Conservation (phyloP, 768 basidiomycete species). For the Lactarius indigo region DNA sequence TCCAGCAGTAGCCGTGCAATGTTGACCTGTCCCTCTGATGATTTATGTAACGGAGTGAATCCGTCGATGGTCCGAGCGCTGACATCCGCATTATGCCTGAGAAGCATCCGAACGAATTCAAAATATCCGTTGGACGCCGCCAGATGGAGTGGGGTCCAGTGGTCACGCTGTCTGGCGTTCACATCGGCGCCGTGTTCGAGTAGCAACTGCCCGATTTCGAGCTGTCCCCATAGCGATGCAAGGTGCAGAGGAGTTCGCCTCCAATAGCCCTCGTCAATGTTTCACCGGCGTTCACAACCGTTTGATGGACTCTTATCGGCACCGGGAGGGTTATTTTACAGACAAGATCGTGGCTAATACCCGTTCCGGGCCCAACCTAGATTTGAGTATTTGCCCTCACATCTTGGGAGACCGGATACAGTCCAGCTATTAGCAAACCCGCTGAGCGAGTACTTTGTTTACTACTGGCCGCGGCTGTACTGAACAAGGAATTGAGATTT, state of each 20-base stretch:
- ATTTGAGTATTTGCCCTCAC: too few relatives aligned
- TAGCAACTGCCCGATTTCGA: background rate
- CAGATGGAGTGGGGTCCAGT: background rate
- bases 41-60: background rate
- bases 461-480: too few relatives aligned
- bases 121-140: background rate
- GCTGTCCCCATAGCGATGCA: background rate
- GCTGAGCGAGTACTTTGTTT: too few relatives aligned
- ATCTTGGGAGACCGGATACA: too few relatives aligned
- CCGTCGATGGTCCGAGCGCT: background rate
- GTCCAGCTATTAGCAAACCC: too few relatives aligned
- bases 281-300: too few relatives aligned
- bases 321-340: too few relatives aligned
- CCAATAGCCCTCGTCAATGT: too few relatives aligned
- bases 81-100: background rate
- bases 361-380: too few relatives aligned
- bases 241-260: background rate
- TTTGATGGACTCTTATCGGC: too few relatives aligned
- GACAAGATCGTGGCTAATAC: too few relatives aligned
- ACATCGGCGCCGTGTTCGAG: background rate
- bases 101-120: background rate
- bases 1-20: background rate
- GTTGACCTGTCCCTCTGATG: background rate
- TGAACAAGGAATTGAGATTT: too few relatives aligned
- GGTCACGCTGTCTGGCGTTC: background rate